Percentiles rank a stretch among this genome's conserved stretches.
Evolutionary conservation across 148 eudicot genomes (phyloP).

Genomic region (Mesembryanthemum crystallinum): DNA sequence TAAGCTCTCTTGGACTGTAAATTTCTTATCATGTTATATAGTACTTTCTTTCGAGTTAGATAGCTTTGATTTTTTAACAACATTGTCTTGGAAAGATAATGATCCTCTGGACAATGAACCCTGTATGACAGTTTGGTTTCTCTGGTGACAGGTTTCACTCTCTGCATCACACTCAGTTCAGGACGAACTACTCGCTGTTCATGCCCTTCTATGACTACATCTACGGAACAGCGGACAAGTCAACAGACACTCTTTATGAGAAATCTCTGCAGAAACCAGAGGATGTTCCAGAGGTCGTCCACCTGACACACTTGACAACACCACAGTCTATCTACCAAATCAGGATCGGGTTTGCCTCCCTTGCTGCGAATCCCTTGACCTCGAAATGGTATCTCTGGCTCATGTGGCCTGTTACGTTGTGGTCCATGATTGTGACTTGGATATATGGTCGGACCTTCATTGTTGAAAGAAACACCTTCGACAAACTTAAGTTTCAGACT

Average conservation of each 20-base stretch:
- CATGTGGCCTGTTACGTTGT: constrained; percentile 66
- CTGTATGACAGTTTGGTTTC: background rate
- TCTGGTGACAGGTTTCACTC: background rate
- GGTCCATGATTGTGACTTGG: constrained; percentile 56
- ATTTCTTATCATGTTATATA: background rate
- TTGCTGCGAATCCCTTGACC: constrained; percentile 53
- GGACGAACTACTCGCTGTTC: constrained; percentile 68
- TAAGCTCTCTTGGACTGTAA: background rate
- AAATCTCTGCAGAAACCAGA: constrained; percentile 37
- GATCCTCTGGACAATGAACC: too few relatives aligned
- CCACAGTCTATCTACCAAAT: constrained; percentile 60
- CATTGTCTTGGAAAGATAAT: too few relatives aligned
- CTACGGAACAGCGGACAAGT: constrained; percentile 51
- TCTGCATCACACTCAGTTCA: constrained; percentile 52
- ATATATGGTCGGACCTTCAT: constrained; percentile 49
- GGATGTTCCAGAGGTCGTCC: constrained; percentile 47
- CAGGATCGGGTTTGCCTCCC: constrained; percentile 52
- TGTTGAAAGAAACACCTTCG: constrained; percentile 55
- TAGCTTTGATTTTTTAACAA: too few relatives aligned
- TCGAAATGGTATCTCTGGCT: constrained; percentile 59
- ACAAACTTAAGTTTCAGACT: constrained; percentile 51
- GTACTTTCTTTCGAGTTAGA: too few relatives aligned
- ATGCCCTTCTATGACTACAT: constrained; percentile 69
- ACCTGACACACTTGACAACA: constrained; percentile 63
- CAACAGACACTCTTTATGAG: constrained; percentile 44